Conservation (phyloP, 306 rosid species). For the Pyrus bretschneideri region DNA sequence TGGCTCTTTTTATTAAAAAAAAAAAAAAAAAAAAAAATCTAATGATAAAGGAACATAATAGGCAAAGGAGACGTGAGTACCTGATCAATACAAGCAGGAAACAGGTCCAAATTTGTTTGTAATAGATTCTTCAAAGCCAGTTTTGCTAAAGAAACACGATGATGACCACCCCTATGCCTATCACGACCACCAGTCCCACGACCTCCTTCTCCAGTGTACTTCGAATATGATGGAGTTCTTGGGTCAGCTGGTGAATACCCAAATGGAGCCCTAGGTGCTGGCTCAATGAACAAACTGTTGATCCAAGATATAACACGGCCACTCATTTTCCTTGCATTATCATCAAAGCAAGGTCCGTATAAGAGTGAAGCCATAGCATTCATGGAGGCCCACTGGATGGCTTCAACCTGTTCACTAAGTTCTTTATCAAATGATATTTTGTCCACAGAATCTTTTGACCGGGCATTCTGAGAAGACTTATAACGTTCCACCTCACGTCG, state of each 20-base stretch:
- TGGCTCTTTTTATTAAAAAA: neutral
- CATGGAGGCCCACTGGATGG: conserved; percentile 99
- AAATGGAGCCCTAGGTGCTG: conserved; percentile 91
- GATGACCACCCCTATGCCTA: conserved; percentile 83
- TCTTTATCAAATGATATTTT: conserved; percentile 95
- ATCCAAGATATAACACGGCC: conserved; percentile 97
- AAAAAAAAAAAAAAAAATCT: neutral
- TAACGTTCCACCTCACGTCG: conserved; percentile 98
- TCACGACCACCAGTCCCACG: conserved; percentile 89
- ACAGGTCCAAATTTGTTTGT: conserved; percentile 89
- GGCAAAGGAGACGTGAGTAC: conserved; percentile 32
- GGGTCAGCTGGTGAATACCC: conserved; percentile 98
- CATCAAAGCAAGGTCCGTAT: conserved; percentile 98
- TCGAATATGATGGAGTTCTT: conserved; percentile 94
- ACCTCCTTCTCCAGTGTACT: conserved; percentile 70
- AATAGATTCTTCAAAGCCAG: conserved; percentile 88
- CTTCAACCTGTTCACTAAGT: conserved; percentile 90
- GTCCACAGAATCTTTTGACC: conserved; percentile 97
- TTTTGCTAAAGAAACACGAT: conserved; percentile 84
- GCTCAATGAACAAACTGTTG: conserved; percentile 90
- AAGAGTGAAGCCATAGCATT: conserved; percentile 96
- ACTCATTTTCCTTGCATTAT: conserved; percentile 98
- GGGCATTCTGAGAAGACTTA: conserved; percentile 92
- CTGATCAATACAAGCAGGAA: conserved; percentile 99
- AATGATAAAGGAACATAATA: neutral